Percentiles rank a stretch among this genome's conserved stretches.
Evolutionary conservation across 495 filamentous ascomycete species (phyloP).

Genomic region (Evansstolkia leycettana): DNA sequence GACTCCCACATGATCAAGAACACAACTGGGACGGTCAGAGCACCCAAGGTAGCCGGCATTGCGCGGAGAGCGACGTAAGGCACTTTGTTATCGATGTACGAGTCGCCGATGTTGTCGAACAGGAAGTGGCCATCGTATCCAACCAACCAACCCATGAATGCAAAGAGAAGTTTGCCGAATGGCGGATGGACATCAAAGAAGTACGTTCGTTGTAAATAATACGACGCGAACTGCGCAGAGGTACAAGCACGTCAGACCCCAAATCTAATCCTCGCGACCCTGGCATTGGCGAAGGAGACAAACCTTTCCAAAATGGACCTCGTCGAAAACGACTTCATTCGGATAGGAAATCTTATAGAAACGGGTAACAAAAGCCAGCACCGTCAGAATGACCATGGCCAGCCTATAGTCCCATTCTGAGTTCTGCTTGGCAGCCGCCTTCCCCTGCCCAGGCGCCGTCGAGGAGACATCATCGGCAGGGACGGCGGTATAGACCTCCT

Average conservation of each 20-base stretch:
- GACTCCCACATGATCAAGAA: conserved; percentile 99
- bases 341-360: conserved; percentile 95
- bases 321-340: conserved; percentile 95
- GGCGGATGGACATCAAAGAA: conserved; percentile 99
- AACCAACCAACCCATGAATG: conserved; percentile 87
- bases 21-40: conserved; percentile 84
- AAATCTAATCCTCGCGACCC: conserved; percentile 3
- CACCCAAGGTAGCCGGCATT: conserved; percentile 82
- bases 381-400: conserved; percentile 63
- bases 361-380: conserved; percentile 75
- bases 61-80: conserved; percentile 93
- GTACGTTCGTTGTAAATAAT: conserved; percentile 95
- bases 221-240: conserved; percentile 70
- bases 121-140: conserved; percentile 95
- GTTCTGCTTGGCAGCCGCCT: conserved; percentile 15
- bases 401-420: conserved; percentile 80
- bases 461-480: conserved; percentile 18
- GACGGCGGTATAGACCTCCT: conserved; percentile 21
- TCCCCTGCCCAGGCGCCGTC: conserved; percentile 6
- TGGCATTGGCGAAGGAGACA: conserved; percentile 6
- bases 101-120: conserved; percentile 99
- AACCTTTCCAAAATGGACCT: conserved; percentile 99
- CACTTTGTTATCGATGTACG: conserved; percentile 92
- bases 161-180: conserved; percentile 62
- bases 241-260: conserved; percentile 9